A percentile compares a stretch with the other conserved stretches of the same genome.
Conservation (phyloP, 352 stramenopile genomes). For the Phytopythium mirpurense region DNA sequence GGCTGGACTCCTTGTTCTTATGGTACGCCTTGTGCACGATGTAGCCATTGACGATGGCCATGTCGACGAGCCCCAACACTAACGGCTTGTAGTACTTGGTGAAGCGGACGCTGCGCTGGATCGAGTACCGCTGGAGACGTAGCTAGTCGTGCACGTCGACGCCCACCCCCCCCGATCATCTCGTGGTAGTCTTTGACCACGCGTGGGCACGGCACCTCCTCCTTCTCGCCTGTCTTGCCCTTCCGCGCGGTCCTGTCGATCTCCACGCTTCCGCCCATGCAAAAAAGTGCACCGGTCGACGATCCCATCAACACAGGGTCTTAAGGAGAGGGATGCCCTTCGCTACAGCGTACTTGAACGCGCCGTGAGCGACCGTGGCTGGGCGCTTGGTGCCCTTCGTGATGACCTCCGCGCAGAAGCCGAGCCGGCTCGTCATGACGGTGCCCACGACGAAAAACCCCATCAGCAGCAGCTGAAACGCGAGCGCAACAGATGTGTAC, state of each 20-base stretch:
- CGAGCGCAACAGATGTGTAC: too few species aligned
- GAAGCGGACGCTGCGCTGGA: constrained; percentile 8
- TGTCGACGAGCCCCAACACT: constrained; percentile 11
- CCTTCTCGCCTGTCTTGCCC: background rate
- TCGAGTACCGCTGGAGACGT: constrained; percentile 10
- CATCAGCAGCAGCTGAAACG: too few species aligned
- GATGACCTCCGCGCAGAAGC: too few species aligned
- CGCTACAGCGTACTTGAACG: too few species aligned
- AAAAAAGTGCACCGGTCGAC: constrained; percentile 9
- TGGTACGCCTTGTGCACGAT: constrained; percentile 14
- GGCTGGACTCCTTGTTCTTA: constrained; percentile 4
- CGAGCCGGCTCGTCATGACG: too few species aligned
- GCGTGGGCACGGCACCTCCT: constrained; percentile 4
- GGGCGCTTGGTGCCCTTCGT: too few species aligned
- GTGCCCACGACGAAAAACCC: too few species aligned
- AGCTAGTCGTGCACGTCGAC: constrained; percentile 15
- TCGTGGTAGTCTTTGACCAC: constrained; percentile 12
- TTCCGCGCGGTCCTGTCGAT: background rate
- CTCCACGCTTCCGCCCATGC: constrained; percentile 4
- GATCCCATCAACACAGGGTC: constrained; percentile 11
- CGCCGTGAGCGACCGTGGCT: too few species aligned
- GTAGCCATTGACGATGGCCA: constrained; percentile 17
- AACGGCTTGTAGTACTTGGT: constrained; percentile 18
- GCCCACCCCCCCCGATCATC: constrained; percentile 11
- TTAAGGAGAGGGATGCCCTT: too few species aligned